Conservation (phyloP, 192 early-diverging fungal species). For the Linnemannia exigua region DNA sequence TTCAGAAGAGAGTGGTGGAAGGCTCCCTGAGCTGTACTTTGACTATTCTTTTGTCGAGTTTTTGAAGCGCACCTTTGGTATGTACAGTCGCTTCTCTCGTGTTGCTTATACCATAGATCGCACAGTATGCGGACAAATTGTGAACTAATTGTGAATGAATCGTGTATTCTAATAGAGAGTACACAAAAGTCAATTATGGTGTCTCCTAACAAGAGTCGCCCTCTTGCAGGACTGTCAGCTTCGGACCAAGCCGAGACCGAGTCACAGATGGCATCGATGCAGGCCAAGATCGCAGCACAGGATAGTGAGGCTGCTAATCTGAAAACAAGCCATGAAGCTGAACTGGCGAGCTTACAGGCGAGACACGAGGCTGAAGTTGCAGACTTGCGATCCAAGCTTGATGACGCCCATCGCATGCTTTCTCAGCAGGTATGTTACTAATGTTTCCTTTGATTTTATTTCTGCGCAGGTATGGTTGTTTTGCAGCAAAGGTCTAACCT, state of each 20-base stretch:
- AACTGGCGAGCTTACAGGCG: neutral
- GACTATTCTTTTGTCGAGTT: conserved; percentile 89
- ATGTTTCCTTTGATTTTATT: neutral
- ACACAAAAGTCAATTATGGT: conserved; percentile 48
- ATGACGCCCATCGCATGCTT: conserved; percentile 10
- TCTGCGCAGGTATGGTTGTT: no score
- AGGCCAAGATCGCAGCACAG: conserved; percentile 35
- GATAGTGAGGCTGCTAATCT: conserved; percentile 30
- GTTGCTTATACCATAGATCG: neutral
- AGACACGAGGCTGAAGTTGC: conserved; percentile 21
- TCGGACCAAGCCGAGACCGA: conserved; percentile 37
- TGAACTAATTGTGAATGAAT: conserved; percentile 21
- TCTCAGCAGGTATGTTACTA: conserved; percentile 16
- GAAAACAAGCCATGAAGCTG: neutral
- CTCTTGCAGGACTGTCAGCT: neutral
- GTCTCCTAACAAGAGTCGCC: conserved; percentile 18
- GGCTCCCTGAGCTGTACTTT: conserved; percentile 81
- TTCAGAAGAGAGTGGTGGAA: conserved; percentile 71
- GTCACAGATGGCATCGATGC: conserved; percentile 45
- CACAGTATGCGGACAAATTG: no score
- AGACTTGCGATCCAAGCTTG: conserved; percentile 34
- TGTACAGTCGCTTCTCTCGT: conserved; percentile 43
- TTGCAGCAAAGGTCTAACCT: no score
- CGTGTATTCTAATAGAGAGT: conserved; percentile 38
- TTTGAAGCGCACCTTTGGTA: conserved; percentile 87